A percentile compares a stretch with the other conserved stretches of the same genome.
These are phyloP conservation scores for Magnaporthiopsis poae DNA, from an alignment of 2,329 filamentous ascomycete genomes.

Conservation along the genomic window DNA sequence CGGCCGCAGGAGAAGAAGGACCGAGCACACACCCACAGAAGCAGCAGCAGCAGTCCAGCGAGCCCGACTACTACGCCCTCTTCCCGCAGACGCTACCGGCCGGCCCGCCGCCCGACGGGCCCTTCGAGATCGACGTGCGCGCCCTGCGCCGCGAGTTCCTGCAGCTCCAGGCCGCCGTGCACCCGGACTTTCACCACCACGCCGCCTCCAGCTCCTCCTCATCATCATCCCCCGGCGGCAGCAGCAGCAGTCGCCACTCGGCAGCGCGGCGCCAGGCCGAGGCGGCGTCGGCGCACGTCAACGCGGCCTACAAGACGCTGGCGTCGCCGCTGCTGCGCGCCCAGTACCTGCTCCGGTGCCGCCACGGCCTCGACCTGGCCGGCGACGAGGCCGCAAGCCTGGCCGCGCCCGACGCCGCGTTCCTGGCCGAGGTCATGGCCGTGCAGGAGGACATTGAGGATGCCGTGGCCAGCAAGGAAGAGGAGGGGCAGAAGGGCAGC, in stretches of 20 bases:
- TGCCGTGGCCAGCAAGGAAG: constrained; percentile 55
- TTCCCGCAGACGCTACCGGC: constrained; percentile 70
- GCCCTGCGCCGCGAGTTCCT: constrained; percentile 77
- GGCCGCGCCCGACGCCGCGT: constrained; percentile 47
- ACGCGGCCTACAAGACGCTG: constrained; percentile 84
- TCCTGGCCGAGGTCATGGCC: constrained; percentile 73
- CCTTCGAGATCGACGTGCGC: constrained; percentile 63
- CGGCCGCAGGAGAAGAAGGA: not conserved
- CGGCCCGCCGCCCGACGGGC: constrained; percentile 67
- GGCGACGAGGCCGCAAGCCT: constrained; percentile 63
- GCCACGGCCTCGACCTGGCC: constrained; percentile 65
- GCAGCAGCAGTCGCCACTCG: constrained; percentile 9
- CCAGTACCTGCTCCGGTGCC: constrained; percentile 69
- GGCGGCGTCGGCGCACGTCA: constrained; percentile 71
- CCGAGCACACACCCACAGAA: not conserved
- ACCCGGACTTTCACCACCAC: constrained; percentile 56
- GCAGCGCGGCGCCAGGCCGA: constrained; percentile 47
- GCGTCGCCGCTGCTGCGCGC: constrained; percentile 67
- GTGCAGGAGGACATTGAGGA: constrained; percentile 66
- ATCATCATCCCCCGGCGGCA: not conserved
- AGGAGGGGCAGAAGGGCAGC: constrained; percentile 28
- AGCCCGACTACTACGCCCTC: constrained; percentile 59
- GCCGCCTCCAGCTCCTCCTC: constrained; percentile 13
- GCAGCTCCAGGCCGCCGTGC: constrained; percentile 64
- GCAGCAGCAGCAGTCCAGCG: constrained; percentile 2